A percentile compares a stretch with the other conserved stretches of the same genome.
Evolutionary conservation across 179 eudicot genomes (phyloP).

Genomic region (Nepenthes alata): DNA sequence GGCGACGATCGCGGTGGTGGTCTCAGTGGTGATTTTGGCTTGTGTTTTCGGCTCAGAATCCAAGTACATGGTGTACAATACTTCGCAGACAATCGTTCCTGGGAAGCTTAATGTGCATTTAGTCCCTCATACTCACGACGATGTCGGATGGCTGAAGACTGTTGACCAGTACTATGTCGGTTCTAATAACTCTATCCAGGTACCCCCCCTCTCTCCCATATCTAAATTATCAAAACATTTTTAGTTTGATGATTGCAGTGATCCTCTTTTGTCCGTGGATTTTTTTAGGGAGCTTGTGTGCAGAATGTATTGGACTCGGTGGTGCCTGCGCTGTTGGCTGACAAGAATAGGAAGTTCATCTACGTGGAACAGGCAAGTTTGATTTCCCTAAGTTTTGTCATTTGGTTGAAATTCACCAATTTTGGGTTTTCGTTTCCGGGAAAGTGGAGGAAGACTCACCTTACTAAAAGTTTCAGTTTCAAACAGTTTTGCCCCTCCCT

Average conservation of each 20-base stretch:
- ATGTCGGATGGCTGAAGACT: slow-evolving; percentile 95
- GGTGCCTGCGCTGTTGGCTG: slow-evolving; percentile 56
- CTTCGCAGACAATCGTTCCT: slow-evolving; percentile 23
- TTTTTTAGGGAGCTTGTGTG: slow-evolving; percentile 70
- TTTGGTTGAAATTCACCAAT: too few relatives aligned
- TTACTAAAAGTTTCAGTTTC: too few relatives aligned
- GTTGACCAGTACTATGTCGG: slow-evolving; percentile 79
- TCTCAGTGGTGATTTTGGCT: not conserved
- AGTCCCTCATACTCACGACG: slow-evolving; percentile 93
- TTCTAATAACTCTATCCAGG: slow-evolving; percentile 72
- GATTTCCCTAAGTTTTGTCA: not conserved
- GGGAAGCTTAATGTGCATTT: slow-evolving; percentile 73
- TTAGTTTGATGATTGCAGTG: not conserved
- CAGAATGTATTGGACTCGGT: slow-evolving; percentile 88
- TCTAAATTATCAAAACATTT: not conserved
- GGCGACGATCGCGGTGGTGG: slow-evolving; percentile 5
- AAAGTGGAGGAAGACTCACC: not conserved
- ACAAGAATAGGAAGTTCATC: slow-evolving; percentile 69
- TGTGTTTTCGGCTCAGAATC: slow-evolving; percentile 15
- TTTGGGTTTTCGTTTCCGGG: not conserved
- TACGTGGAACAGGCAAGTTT: slow-evolving; percentile 71
- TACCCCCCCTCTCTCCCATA: slow-evolving; percentile 8
- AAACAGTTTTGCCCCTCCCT: too few relatives aligned
- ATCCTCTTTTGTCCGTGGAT: not conserved
- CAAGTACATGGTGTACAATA: slow-evolving; percentile 55